These are phyloP conservation scores for Maudiozyma bulderi DNA, from an alignment of 805 yeast species.

Conservation along the genomic window DNA sequence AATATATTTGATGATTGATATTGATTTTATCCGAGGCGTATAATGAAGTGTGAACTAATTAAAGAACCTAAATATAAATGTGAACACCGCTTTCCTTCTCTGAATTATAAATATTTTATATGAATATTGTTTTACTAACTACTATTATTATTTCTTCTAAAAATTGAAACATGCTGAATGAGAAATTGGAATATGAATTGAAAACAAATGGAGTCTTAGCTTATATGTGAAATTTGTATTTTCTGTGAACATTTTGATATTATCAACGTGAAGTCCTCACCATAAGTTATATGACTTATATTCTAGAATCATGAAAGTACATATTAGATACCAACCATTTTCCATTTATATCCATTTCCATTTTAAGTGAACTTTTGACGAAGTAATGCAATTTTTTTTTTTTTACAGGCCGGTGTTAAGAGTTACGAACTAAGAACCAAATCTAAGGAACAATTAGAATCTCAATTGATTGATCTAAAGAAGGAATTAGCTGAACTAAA, in stretches of 20 bases:
- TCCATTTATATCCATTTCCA: neutral
- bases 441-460: slow-evolving; percentile 94
- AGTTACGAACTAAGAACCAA: slow-evolving; percentile 95
- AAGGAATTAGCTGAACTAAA: slow-evolving; percentile 93
- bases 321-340: neutral
- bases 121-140: neutral
- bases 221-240: too few species aligned
- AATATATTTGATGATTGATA: too few species aligned
- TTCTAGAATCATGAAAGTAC: too few species aligned
- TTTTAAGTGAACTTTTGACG: neutral
- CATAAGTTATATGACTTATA: too few species aligned
- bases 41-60: too few species aligned
- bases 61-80: neutral
- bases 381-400: neutral
- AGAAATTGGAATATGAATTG: too few species aligned
- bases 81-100: neutral
- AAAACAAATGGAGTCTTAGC: too few species aligned
- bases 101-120: too few species aligned
- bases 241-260: too few species aligned
- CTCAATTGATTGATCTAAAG: slow-evolving; percentile 92
- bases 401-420: slow-evolving; percentile 70
- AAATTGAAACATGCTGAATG: neutral
- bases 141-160: neutral
- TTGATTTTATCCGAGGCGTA: neutral
- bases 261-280: too few species aligned